phyloP scores from a whole-genome alignment of 2,329 filamentous ascomycete genomes.

The Neurospora sp. region DNA sequence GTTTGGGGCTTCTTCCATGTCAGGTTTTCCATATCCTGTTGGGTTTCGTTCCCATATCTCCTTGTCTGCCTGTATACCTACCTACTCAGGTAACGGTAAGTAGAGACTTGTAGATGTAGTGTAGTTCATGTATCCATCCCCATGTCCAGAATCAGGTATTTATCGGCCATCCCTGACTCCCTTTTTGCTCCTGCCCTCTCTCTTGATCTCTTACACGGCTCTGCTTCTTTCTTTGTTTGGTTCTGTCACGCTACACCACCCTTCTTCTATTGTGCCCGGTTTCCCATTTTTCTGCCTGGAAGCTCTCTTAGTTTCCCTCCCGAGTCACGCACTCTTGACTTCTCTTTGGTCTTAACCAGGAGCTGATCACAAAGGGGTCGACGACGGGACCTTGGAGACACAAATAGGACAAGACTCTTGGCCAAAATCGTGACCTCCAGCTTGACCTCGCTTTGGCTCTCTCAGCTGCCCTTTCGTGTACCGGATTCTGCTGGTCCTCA shows the following conservation, averaged over 20 bases:
- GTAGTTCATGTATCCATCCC: neutral
- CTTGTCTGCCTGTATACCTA: neutral
- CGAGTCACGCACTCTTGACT: neutral
- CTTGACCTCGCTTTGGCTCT: neutral
- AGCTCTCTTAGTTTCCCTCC: neutral
- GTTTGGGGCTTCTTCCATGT: neutral
- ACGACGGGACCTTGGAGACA: neutral
- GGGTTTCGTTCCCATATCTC: neutral
- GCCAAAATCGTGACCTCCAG: neutral
- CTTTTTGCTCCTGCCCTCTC: neutral
- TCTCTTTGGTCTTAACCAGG: neutral
- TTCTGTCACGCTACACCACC: neutral
- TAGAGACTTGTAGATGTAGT: neutral
- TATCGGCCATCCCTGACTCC: neutral
- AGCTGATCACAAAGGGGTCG: neutral
- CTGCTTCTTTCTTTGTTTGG: neutral
- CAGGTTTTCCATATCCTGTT: neutral
- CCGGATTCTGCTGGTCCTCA: neutral
- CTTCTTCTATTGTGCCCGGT: neutral
- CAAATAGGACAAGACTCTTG: neutral
- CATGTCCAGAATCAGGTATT: neutral
- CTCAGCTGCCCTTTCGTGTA: neutral
- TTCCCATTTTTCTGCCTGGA: neutral
- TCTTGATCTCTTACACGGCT: neutral
- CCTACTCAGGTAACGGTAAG: neutral